These are phyloP conservation scores for Multifurca ochricompacta DNA, from an alignment of 768 basidiomycete genomes.

Conservation along the genomic window DNA sequence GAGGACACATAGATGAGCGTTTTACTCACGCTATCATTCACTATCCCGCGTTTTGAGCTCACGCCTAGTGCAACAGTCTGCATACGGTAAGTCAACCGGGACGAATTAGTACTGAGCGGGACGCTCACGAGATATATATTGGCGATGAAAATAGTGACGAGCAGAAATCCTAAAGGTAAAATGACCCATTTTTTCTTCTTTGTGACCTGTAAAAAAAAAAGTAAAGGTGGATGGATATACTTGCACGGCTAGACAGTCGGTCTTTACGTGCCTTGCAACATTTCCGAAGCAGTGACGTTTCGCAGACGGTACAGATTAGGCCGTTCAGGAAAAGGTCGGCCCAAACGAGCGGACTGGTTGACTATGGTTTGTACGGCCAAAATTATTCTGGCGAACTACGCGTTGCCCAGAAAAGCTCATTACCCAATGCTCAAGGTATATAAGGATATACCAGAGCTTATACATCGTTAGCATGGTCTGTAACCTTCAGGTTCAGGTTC, in stretches of 20 bases:
- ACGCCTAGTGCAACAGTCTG: slow-evolving; percentile 15
- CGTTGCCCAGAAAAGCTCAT: neutral
- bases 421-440: slow-evolving; percentile 23
- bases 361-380: slow-evolving; percentile 10
- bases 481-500: too few relatives aligned
- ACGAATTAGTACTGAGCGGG: neutral
- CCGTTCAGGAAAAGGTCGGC: slow-evolving; percentile 43
- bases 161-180: slow-evolving; percentile 29
- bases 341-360: slow-evolving; percentile 36
- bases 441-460: slow-evolving; percentile 25
- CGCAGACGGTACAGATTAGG: slow-evolving; percentile 38
- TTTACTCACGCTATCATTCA: slow-evolving; percentile 17
- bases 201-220: slow-evolving; percentile 31
- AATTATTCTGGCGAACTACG: neutral
- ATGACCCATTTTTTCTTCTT: slow-evolving; percentile 33
- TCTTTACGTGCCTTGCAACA: slow-evolving; percentile 42
- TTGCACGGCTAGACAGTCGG: neutral
- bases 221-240: neutral
- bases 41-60: slow-evolving; percentile 3
- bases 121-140: slow-evolving; percentile 34
- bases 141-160: slow-evolving; percentile 30
- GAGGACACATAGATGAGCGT: neutral
- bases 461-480: slow-evolving; percentile 25
- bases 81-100: neutral
- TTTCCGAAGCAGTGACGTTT: slow-evolving; percentile 40